These are phyloP conservation scores for Ceratobasidium sp. DNA, from an alignment of 1,284 basidiomycete species.

Conservation along the genomic window DNA sequence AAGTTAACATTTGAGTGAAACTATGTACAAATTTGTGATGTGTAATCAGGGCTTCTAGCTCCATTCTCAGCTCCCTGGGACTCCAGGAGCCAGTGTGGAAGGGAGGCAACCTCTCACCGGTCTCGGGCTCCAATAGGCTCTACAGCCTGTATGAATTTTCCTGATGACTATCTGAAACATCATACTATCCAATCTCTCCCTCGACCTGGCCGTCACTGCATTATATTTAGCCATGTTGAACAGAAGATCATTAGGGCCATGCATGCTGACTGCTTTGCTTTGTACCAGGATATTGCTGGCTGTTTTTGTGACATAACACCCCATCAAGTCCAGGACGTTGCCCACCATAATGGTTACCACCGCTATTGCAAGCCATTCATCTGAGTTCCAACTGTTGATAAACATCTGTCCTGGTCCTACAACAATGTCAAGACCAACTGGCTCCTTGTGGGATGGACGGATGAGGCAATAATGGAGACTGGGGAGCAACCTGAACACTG, in stretches of 20 bases:
- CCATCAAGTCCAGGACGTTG: neutral
- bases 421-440: neutral
- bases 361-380: constrained; percentile 13
- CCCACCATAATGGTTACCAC: neutral
- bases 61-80: neutral
- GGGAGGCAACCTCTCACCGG: too few species aligned
- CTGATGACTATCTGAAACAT: neutral
- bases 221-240: neutral
- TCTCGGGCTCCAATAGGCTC: neutral
- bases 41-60: neutral
- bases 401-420: neutral
- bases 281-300: neutral
- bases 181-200: constrained; percentile 3
- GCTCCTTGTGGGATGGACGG: constrained; percentile 1
- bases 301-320: neutral
- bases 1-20: neutral
- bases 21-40: neutral
- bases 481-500: neutral
- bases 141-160: neutral
- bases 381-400: neutral
- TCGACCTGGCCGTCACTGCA: neutral
- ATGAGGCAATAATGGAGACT: constrained; percentile 10
- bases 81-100: neutral
- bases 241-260: neutral
- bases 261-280: neutral